Evolutionary conservation across 495 filamentous ascomycete genomes (phyloP).

Genomic region (Aspergillus funiculosus): DNA sequence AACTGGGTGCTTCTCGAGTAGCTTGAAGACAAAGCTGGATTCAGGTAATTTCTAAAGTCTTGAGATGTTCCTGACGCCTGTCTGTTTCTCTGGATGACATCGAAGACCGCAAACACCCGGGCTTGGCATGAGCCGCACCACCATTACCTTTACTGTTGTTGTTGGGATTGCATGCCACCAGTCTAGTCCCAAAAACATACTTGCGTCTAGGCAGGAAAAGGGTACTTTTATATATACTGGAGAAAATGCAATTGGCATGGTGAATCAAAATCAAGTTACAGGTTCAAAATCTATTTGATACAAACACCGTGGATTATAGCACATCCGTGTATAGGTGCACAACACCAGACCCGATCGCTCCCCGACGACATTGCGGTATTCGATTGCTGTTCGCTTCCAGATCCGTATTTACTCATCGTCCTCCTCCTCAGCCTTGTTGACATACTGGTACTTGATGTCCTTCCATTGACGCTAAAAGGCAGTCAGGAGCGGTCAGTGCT

Average conservation of each 20-base stretch:
- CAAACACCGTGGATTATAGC: conserved; percentile 24
- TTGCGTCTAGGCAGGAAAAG: too few relatives aligned
- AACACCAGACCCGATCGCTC: conserved; percentile 16
- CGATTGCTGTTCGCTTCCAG: conserved; percentile 5
- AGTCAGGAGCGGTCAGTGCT: conserved; percentile 27
- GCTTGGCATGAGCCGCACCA: conserved; percentile 16
- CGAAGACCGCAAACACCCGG: conserved; percentile 3
- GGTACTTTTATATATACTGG: too few relatives aligned
- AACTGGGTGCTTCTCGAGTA: too few relatives aligned
- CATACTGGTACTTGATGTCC: conserved; percentile 88
- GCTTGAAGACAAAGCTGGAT: too few relatives aligned
- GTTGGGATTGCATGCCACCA: too few relatives aligned
- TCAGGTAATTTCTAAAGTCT: too few relatives aligned
- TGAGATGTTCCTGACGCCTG: too few relatives aligned
- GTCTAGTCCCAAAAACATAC: too few relatives aligned
- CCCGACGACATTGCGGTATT: conserved; percentile 11
- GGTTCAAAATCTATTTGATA: conserved; percentile 34
- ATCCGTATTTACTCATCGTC: conserved; percentile 42
- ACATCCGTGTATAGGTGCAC: conserved; percentile 16
- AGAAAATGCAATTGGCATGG: neutral
- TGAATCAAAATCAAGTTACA: conserved; percentile 8
- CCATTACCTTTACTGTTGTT: too few relatives aligned
- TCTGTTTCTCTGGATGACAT: conserved; percentile 10
- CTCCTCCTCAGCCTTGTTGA: conserved; percentile 57
- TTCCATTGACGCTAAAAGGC: conserved; percentile 91